Base-by-base conservation (phyloP, 2,329 filamentous ascomycete genomes). In the Xylariaceae sp. region DNA sequence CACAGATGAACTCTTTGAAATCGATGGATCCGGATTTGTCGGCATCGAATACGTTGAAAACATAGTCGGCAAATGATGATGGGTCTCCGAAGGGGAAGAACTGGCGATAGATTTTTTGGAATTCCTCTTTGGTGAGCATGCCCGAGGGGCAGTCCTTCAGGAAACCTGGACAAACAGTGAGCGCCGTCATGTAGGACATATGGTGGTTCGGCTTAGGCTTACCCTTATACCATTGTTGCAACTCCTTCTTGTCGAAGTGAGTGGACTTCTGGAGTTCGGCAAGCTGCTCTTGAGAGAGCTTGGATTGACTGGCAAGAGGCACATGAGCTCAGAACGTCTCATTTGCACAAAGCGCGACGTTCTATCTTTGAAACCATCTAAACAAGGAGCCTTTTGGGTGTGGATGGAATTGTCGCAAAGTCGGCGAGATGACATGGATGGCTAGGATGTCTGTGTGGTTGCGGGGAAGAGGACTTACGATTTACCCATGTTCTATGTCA, bases 191-290 rank as follows among this genome's bases (percentile, higher is more conserved):
- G n/a, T 12, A 37, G 28, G 34, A 29, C 4, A 4, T n/a, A 5
- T 14, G 21, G 40, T 34, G 34, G 29, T 23, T 31, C 6, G 26
- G 14, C 19, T 19, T 26, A 28, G 33, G 43, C 86, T 64, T 77
- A 96, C 95, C 95, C 84, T 98, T 98, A 79, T 99, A 98, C 95
- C 95, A 99, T 87, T 98, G 94, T 76, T 99, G 95, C 74, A 99
- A 78, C 78, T 99, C 95, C 82, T 98, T 98, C 88, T 97, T 97
- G 78, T 99, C 95, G 73, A 99, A 99, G 78, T 98, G 92, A 64
- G 95, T 99, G 60, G 92, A 92, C 81, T 92, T 95, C 75, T 98
- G 93, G 67, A 99, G 87, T 78, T 99, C 95, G 66, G 85, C 86
- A 73, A 99, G 90, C 84, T 99, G 92, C 77, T 96, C 90, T 75